phyloP scores from a whole-genome alignment of 1,284 basidiomycete genomes.

The Ganoderma leucocontextum region DNA sequence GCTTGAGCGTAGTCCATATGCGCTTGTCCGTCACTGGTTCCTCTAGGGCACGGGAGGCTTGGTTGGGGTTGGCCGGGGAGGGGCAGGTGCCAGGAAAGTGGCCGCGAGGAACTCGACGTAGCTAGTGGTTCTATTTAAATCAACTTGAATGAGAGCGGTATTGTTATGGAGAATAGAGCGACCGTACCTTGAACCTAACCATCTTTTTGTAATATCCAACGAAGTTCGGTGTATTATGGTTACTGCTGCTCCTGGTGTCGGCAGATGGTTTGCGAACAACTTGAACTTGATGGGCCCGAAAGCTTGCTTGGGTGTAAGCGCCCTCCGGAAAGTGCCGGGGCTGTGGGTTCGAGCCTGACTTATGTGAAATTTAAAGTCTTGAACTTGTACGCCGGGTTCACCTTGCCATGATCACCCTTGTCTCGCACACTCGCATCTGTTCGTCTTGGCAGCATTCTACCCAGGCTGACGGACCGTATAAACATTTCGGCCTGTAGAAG shows the following conservation, averaged over 20 bases:
- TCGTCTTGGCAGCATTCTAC: too few species aligned
- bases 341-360: not conserved
- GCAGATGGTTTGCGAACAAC: not conserved
- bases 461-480: too few species aligned
- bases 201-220: slow-evolving; percentile 40
- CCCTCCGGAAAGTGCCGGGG: not conserved
- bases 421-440: too few species aligned
- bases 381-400: not conserved
- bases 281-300: too few species aligned
- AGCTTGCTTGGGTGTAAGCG: not conserved
- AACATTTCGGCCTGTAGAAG: too few species aligned
- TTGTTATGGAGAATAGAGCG: not conserved
- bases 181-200: slow-evolving; percentile 68
- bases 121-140: slow-evolving; percentile 72
- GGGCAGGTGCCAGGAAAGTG: too few species aligned
- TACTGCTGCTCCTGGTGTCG: not conserved
- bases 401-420: not conserved
- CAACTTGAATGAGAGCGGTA: slow-evolving; percentile 6
- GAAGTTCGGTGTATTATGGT: not conserved
- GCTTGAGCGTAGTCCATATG: slow-evolving; percentile 71
- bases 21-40: slow-evolving; percentile 54
- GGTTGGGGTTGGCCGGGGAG: slow-evolving; percentile 18
- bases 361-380: not conserved
- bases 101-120: slow-evolving; percentile 80
- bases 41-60: slow-evolving; percentile 1